phyloP scores from a whole-genome alignment of 768 basidiomycete species.

The Boletus coccyginus region DNA sequence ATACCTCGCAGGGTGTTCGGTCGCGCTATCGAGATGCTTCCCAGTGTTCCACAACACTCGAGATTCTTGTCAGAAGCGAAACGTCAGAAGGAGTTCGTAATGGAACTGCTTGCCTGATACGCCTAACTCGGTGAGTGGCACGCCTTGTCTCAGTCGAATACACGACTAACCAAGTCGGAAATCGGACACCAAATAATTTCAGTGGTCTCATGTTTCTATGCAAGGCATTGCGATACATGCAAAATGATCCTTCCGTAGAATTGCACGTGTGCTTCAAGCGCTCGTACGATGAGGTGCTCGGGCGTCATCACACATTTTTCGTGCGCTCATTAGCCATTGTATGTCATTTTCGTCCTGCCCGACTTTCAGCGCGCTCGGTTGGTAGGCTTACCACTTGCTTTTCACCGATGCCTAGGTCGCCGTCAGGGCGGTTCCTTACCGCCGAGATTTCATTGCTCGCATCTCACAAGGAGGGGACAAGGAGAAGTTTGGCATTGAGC shows the following conservation, averaged over 20 bases:
- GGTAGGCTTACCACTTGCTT: not conserved
- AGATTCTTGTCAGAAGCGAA: conserved; percentile 57
- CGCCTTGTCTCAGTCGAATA: conserved; percentile 18
- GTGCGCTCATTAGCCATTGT: conserved; percentile 49
- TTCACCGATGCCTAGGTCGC: conserved; percentile 42
- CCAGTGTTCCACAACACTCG: conserved; percentile 52
- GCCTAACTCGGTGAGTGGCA: conserved; percentile 55
- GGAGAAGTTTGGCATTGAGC: conserved; percentile 56
- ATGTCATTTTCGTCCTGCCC: conserved; percentile 16
- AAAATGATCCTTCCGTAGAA: conserved; percentile 48
- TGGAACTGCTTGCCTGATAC: conserved; percentile 61
- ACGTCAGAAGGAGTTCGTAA: conserved; percentile 39
- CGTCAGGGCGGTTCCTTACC: conserved; percentile 59
- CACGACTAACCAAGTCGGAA: not conserved
- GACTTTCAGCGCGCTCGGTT: not conserved
- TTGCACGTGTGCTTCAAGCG: conserved; percentile 67
- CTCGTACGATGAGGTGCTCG: conserved; percentile 66
- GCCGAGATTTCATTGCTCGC: conserved; percentile 59
- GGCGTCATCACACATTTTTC: conserved; percentile 64
- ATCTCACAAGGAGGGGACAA: conserved; percentile 62
- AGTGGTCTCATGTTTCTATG: conserved; percentile 71
- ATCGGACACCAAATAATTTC: conserved; percentile 4
- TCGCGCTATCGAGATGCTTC: conserved; percentile 43
- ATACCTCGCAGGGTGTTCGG: conserved; percentile 58
- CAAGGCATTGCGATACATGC: conserved; percentile 64